Evolutionary conservation across 2,329 filamentous ascomycete species (phyloP), one percentile per base, ranked within the genome.

Genomic region (Graphilbum fragrans): DNA sequence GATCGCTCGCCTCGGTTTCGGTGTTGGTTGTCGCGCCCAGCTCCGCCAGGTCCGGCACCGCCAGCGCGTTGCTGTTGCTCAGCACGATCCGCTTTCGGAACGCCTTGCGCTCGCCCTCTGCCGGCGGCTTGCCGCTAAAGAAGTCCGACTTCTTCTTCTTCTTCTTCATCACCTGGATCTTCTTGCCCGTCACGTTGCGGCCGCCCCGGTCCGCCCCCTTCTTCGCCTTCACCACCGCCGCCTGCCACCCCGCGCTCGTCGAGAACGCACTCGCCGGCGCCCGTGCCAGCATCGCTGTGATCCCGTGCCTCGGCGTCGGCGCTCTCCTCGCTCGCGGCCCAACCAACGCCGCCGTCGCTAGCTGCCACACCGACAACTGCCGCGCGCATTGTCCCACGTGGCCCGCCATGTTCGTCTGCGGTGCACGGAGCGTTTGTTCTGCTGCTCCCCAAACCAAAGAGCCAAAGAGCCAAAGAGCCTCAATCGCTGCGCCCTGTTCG

Each of bases 11-110:
- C 14, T 17, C 23, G 3, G 33, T 5, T 17, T 29, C 35, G 7
- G 29, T 11, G 19, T 18, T n/a, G 47, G 71, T 18, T 16, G n/a
- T 65, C 10, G 62, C 56, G 12, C 62, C 69, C 41, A 94, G 55
- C 38, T 80, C 71, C 45, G 70, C 63, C 50, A 94, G 67, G 11
- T 77, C 82, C 20, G 67, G 57, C 8, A 96, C 82, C 45, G 81
- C 76, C 31, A 95, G 66, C 38, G 92, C 92, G 63, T 94, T 96
- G 60, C 85, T 83, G 65, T 96, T 98, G 68, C 82, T 90, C 46
- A 98, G 77, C 45, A 93, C 79, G 54, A 98, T 85, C 51, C 85
- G 79, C 67, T 93, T 94, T 50, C 87, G 80, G 57, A 85, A 69
- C 22, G 85, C 84, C 64, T 87, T 94, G 50, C 88, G 78, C 69